These are phyloP conservation scores for Aspergillus fumigatiaffinis DNA, from an alignment of 2,329 filamentous ascomycete genomes.

Conservation along the genomic window DNA sequence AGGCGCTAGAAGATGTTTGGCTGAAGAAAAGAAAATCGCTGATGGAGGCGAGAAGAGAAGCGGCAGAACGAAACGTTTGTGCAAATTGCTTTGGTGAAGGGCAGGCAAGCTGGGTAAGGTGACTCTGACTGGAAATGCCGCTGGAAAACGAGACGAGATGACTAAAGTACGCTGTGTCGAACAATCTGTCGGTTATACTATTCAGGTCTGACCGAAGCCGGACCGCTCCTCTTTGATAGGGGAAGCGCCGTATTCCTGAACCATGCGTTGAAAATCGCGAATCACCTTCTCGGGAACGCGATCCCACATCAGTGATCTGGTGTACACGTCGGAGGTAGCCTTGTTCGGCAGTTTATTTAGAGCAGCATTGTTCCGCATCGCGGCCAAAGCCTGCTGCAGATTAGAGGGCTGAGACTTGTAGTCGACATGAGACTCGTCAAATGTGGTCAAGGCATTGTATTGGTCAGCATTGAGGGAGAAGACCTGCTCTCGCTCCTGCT, in stretches of 20 bases:
- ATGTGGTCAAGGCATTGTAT: conserved; percentile 78
- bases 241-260: conserved; percentile 62
- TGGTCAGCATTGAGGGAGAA: conserved; percentile 83
- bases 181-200: conserved; percentile 6
- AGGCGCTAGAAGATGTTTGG: conserved; percentile 2
- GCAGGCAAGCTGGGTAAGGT: conserved; percentile 5
- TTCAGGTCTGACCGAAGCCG: conserved; percentile 14
- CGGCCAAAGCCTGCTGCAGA: conserved; percentile 64
- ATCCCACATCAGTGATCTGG: conserved; percentile 87
- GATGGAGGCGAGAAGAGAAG: conserved; percentile 11
- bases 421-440: conserved; percentile 49
- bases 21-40: conserved; percentile 2
- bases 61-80: conserved; percentile 4
- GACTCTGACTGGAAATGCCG: conserved; percentile 9
- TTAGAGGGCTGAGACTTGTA: conserved; percentile 40
- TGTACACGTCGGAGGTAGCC: conserved; percentile 82
- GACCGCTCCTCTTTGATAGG: conserved; percentile 31
- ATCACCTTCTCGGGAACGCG: conserved; percentile 91
- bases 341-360: conserved; percentile 53
- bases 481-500: conserved; percentile 82
- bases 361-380: conserved; percentile 65
- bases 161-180: conserved; percentile 3
- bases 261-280: conserved; percentile 85
- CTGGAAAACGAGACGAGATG: conserved; percentile 4
- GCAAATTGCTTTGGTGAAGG: neutral